Base-by-base conservation (phyloP, 2,329 filamentous ascomycete genomes). In the Calonectria henricotiae region DNA sequence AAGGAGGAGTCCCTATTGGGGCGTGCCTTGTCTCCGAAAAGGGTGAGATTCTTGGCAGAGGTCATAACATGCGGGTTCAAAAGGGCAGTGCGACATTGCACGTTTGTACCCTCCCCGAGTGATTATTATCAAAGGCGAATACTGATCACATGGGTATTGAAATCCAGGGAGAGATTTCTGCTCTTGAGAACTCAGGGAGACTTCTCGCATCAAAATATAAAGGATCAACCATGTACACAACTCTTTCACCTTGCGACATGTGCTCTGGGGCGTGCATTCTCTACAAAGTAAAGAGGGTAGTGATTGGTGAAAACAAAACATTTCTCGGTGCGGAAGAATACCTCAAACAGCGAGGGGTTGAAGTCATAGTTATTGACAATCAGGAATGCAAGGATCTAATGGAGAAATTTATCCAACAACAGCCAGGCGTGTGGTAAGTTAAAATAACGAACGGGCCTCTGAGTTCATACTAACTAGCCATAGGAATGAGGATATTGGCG, bases 171-270 rank as follows among this genome's bases (percentile, higher is more conserved):
- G 93, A 95, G 80, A 95, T 92, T 23, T 90, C 92, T 20, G 90
- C 92, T n/a, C 86, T 95, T 44, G 91, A 93, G 79, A 91, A 92
- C 80, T 92, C 92, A 0, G 93, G 93, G 54, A 89, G 93, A 44
- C 87, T 94, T 25, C 90, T 91, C 37, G 92, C 92, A 17, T 89
- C 88, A 1, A 87, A 88, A 6, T 95, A 94, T 81, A 87, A 87
- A 74, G 74, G 69, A 46, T 89, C 91, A 41, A 95, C 92, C n/a
- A 94, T 95, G 92, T 95, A 93, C 82, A 95, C 93, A 3, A 94
- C 93, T 0, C 85, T 95, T 7, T 93, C 91, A 3, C 93, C 93
- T 0, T 95, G 93, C 80, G 92, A 94, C 78, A 95, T 95, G 93
- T 95, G 91, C 81, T 94, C 93, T 4, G 93, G 93, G 9, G 92